These are phyloP conservation scores for Cymodocea nodosa DNA, from an alignment of 116 monocot species.

Conservation along the genomic window DNA sequence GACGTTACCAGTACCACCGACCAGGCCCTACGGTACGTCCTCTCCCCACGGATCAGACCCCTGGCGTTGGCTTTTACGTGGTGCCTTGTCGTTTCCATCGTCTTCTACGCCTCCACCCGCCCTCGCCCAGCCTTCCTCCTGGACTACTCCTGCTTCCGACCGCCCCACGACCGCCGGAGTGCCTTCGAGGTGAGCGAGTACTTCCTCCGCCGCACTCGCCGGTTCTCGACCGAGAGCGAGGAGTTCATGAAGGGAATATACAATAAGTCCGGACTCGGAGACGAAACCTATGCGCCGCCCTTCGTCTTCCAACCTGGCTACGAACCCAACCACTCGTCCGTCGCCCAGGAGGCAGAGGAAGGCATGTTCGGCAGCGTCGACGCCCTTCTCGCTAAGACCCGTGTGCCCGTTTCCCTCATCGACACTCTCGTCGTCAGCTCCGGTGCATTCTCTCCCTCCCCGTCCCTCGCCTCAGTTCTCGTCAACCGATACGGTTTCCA, in stretches of 20 bases:
- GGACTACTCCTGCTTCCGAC: constrained; percentile 59
- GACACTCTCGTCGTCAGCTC: constrained; percentile 43
- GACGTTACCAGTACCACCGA: too few species aligned
- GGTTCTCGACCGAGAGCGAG: constrained; percentile 21
- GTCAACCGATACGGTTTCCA: constrained; percentile 27
- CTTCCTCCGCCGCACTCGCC: constrained; percentile 35
- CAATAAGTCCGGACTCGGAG: constrained; percentile 66
- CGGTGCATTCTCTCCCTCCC: constrained; percentile 41
- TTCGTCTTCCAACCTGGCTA: constrained; percentile 48
- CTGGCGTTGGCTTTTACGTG: too few species aligned
- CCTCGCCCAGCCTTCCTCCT: constrained; percentile 44
- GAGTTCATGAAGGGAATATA: constrained; percentile 61
- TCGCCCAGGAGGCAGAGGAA: constrained; percentile 36
- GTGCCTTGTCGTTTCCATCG: constrained; percentile 11
- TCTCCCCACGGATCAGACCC: too few species aligned
- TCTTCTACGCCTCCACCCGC: constrained; percentile 18
- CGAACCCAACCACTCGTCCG: constrained; percentile 20
- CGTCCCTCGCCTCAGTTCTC: constrained; percentile 42
- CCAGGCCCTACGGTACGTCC: too few species aligned
- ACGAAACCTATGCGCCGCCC: constrained; percentile 60
- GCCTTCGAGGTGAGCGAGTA: constrained; percentile 58
- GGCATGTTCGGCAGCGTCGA: constrained; percentile 39
- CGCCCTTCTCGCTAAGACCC: constrained; percentile 35
- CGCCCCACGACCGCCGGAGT: constrained; percentile 32
- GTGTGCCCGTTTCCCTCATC: constrained; percentile 8